These are phyloP conservation scores for Penstemon barbatus DNA, from an alignment of 257 asterid species.

Conservation along the genomic window DNA sequence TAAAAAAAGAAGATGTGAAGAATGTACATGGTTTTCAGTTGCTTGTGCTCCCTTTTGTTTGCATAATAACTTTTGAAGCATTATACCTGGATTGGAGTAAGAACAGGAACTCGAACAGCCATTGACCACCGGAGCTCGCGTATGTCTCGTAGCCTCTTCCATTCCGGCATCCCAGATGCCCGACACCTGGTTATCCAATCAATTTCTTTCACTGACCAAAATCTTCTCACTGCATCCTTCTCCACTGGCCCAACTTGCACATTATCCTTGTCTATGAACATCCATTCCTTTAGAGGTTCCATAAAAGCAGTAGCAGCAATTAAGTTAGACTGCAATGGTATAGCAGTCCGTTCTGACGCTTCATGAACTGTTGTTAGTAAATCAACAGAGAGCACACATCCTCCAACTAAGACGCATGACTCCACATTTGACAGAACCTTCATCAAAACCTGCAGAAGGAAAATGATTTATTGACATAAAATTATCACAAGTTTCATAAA, in stretches of 20 bases:
- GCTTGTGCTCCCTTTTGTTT: no score
- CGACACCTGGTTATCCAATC: constrained; percentile 93
- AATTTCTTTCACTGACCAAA: constrained; percentile 91
- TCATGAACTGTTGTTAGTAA: constrained; percentile 85
- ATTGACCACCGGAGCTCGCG: constrained; percentile 98
- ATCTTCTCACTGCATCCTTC: constrained; percentile 93
- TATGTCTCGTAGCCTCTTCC: constrained; percentile 94
- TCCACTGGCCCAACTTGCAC: constrained; percentile 89
- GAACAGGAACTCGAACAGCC: constrained; percentile 91
- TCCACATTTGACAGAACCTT: constrained; percentile 87
- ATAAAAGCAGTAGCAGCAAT: constrained; percentile 97
- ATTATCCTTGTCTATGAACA: constrained; percentile 70
- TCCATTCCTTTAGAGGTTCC: constrained; percentile 98
- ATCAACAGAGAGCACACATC: constrained; percentile 98
- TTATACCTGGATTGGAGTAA: constrained; percentile 82
- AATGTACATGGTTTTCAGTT: no score
- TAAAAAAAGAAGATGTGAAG: no score
- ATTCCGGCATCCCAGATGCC: constrained; percentile 97
- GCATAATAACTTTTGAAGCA: background rate
- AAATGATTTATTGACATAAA: constrained; percentile 22
- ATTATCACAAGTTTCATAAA: background rate
- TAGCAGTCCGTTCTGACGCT: constrained; percentile 96
- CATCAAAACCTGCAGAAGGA: constrained; percentile 73
- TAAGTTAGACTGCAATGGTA: constrained; percentile 94
- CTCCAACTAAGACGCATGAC: constrained; percentile 98